These are phyloP conservation scores for Astrothelium subdiscretum DNA, from an alignment of 495 filamentous ascomycete species.

Conservation along the genomic window DNA sequence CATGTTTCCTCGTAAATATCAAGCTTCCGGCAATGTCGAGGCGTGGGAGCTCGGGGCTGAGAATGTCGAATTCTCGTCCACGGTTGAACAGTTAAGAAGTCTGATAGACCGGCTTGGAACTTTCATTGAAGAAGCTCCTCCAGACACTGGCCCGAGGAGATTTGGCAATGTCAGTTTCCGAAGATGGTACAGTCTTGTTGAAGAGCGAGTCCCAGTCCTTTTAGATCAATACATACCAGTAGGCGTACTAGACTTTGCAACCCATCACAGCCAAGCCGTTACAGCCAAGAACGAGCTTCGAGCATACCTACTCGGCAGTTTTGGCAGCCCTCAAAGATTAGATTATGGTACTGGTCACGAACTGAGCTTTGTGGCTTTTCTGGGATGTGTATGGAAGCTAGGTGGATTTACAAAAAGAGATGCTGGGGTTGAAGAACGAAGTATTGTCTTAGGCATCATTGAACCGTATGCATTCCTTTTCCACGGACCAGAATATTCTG, in stretches of 20 bases:
- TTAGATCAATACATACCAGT: constrained; percentile 51
- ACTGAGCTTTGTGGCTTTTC: constrained; percentile 83
- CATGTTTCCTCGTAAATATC: constrained; percentile 58
- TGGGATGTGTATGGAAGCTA: constrained; percentile 84
- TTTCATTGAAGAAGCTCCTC: constrained; percentile 68
- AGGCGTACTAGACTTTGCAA: constrained; percentile 34
- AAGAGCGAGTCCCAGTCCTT: constrained; percentile 43
- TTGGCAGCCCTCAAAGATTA: constrained; percentile 77
- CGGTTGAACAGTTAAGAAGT: constrained; percentile 50
- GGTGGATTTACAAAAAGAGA: constrained; percentile 50
- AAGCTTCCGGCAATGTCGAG: background rate
- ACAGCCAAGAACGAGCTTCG: constrained; percentile 54
- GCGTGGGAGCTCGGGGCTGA: constrained; percentile 42
- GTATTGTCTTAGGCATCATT: constrained; percentile 68
- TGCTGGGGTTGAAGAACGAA: constrained; percentile 52
- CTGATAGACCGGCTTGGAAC: constrained; percentile 50
- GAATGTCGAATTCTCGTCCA: constrained; percentile 40
- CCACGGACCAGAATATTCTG: background rate
- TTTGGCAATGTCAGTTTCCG: constrained; percentile 90
- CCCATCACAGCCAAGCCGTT: constrained; percentile 7
- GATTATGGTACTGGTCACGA: constrained; percentile 98
- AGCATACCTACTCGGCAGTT: constrained; percentile 73
- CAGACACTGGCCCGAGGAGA: constrained; percentile 69
- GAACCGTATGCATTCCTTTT: constrained; percentile 50
- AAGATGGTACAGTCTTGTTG: constrained; percentile 62